Evolutionary conservation across 257 asterid species (phyloP).

Genomic region (Lantana camara): DNA sequence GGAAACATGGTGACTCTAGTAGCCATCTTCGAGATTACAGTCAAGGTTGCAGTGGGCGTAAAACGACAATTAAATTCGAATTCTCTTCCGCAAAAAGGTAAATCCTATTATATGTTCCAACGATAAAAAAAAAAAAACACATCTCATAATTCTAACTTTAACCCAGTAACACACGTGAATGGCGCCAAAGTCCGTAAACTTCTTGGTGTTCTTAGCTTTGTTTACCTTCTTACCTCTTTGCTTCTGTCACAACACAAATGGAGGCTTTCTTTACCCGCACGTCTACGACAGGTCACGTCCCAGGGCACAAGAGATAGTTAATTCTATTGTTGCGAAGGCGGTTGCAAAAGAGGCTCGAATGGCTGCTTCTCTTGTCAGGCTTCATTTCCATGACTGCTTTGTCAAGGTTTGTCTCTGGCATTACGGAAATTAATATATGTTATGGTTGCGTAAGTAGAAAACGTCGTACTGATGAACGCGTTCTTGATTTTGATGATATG

Average conservation of each 20-base stretch:
- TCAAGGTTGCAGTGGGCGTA: too few relatives aligned
- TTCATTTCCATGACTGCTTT: conserved; percentile 63
- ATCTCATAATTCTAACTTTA: background rate
- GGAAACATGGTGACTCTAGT: too few relatives aligned
- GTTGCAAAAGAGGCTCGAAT: conserved; percentile 46
- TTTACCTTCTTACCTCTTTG: conserved; percentile 31
- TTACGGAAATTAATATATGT: background rate
- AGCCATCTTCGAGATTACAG: too few relatives aligned
- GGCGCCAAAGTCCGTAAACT: conserved; percentile 22
- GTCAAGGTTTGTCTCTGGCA: conserved; percentile 37
- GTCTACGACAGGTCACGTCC: conserved; percentile 52
- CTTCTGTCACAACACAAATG: conserved; percentile 25
- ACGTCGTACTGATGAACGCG: too few relatives aligned
- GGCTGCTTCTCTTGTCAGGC: conserved; percentile 63
- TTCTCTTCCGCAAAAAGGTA: too few relatives aligned
- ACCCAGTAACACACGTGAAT: conserved; percentile 5
- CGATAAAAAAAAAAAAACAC: background rate
- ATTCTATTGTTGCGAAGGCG: conserved; percentile 36
- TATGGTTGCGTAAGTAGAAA: too few relatives aligned
- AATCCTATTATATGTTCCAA: too few relatives aligned
- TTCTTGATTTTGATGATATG: background rate
- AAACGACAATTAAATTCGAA: too few relatives aligned
- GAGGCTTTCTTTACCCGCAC: conserved; percentile 42
- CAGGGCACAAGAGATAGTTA: conserved; percentile 28
- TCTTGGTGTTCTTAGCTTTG: conserved; percentile 17